A percentile compares a stretch with the other conserved stretches of the same genome.
phyloP scores from a whole-genome alignment of 257 asterid genomes.

The Linderniella brevidens region DNA sequence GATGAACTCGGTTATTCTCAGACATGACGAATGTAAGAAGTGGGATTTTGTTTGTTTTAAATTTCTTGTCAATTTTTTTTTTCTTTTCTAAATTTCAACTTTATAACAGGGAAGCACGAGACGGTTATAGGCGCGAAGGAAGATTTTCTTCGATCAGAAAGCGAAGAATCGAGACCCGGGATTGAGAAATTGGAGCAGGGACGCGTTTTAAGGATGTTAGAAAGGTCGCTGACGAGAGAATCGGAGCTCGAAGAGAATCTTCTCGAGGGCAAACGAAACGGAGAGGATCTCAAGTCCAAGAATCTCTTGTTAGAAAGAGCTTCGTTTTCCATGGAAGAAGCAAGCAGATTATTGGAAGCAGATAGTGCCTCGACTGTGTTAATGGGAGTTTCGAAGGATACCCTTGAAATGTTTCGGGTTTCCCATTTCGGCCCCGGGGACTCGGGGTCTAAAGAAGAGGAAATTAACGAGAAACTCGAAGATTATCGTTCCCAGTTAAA shows the following conservation, averaged over 20 bases:
- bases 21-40: constrained; percentile 47
- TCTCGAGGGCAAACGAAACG: constrained; percentile 39
- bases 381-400: constrained; percentile 67
- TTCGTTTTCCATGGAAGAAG: constrained; percentile 74
- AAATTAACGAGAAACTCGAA: constrained; percentile 20
- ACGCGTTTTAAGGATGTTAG: constrained; percentile 55
- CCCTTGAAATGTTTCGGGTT: constrained; percentile 29
- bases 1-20: constrained; percentile 49
- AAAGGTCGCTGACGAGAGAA: constrained; percentile 38
- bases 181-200: constrained; percentile 30
- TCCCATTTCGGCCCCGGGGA: constrained; percentile 14
- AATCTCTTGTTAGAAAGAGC: constrained; percentile 51
- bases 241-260: constrained; percentile 64
- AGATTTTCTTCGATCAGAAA: constrained; percentile 13
- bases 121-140: constrained; percentile 24
- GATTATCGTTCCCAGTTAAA: constrained; percentile 23
- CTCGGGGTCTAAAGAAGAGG: constrained; percentile 30
- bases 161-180: constrained; percentile 28
- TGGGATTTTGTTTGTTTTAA: not conserved
- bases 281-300: constrained; percentile 56
- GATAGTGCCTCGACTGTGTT: constrained; percentile 65
- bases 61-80: not conserved
- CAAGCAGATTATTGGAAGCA: constrained; percentile 70
- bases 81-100: not conserved
- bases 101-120: constrained; percentile 29